phyloP scores from a whole-genome alignment of 257 asterid genomes.

The Rauvolfia tetraphylla region DNA sequence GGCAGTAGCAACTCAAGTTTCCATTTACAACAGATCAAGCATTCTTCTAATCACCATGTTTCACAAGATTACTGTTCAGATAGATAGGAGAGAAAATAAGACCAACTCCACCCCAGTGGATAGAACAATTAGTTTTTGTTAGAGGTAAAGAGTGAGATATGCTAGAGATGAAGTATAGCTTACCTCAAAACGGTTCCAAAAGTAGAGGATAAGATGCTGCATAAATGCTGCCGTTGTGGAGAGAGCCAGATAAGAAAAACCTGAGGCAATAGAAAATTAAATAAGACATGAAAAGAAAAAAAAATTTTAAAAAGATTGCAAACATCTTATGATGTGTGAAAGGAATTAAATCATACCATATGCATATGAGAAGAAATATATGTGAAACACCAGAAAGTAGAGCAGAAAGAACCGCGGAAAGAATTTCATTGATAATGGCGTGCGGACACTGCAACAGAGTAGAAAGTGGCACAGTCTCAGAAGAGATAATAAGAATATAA shows the following conservation, averaged over 20 bases:
- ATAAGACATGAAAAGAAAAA: background rate
- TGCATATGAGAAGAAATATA: slow-evolving; percentile 88
- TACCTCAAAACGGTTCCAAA: slow-evolving; percentile 99
- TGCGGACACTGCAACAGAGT: slow-evolving; percentile 84
- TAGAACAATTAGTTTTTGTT: too few relatives aligned
- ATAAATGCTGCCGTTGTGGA: slow-evolving; percentile 93
- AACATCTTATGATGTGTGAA: background rate
- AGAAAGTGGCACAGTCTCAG: slow-evolving; percentile 1
- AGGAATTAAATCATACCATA: slow-evolving; percentile 51
- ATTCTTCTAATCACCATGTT: background rate
- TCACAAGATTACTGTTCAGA: too few relatives aligned
- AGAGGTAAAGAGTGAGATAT: background rate
- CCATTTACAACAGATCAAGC: background rate
- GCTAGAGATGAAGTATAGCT: slow-evolving; percentile 6
- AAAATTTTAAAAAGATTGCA: background rate
- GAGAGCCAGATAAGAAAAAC: slow-evolving; percentile 96
- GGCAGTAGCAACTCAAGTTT: background rate
- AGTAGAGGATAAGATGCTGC: slow-evolving; percentile 95
- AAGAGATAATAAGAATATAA: background rate
- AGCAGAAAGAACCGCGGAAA: slow-evolving; percentile 98
- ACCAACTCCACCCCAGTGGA: background rate
- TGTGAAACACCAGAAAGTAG: slow-evolving; percentile 94
- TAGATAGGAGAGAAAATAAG: background rate
- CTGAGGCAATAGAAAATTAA: slow-evolving; percentile 32
- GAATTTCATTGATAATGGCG: slow-evolving; percentile 98